Conservation (phyloP, 2,329 filamentous ascomycete species). For the Fusarium sulawesiense region DNA sequence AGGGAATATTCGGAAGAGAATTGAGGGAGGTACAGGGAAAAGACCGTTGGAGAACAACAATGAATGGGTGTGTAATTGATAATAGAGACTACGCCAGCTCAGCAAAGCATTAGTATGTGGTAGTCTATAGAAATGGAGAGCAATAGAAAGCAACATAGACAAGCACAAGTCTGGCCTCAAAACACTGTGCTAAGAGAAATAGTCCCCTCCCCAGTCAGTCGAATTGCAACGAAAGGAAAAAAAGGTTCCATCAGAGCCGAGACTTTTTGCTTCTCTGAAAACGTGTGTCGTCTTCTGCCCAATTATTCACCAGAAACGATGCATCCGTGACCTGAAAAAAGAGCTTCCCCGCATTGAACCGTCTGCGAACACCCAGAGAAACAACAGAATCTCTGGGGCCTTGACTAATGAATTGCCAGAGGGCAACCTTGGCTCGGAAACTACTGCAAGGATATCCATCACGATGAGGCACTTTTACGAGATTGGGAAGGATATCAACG, state of each 20-base stretch:
- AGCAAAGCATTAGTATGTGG: conserved; percentile 1
- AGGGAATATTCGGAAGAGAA: conserved; percentile 29
- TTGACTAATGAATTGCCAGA: conserved; percentile 29
- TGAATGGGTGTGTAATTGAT: conserved; percentile 28
- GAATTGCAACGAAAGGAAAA: conserved; percentile 6
- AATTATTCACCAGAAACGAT: conserved; percentile 22
- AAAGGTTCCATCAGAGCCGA: conserved; percentile 20
- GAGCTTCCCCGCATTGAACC: conserved; percentile 36
- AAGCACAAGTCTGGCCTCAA: conserved; percentile 23
- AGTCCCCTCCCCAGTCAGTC: conserved; percentile 17
- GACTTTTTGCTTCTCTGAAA: conserved; percentile 29
- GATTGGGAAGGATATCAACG: background rate
- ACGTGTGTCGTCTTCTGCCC: conserved; percentile 28
- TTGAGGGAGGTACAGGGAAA: conserved; percentile 22
- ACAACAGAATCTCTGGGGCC: conserved; percentile 3
- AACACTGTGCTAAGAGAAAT: conserved; percentile 4
- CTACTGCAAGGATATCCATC: conserved; percentile 35
- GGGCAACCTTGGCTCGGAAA: conserved; percentile 32
- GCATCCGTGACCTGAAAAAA: conserved; percentile 37
- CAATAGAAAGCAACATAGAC: background rate
- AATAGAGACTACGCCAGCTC: conserved; percentile 16
- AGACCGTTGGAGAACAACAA: conserved; percentile 15
- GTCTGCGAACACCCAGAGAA: conserved; percentile 20
- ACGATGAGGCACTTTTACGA: conserved; percentile 26
- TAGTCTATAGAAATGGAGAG: background rate